Evolutionary conservation across 352 stramenopile genomes (phyloP).

Genomic region (Pythium dissotocum): DNA sequence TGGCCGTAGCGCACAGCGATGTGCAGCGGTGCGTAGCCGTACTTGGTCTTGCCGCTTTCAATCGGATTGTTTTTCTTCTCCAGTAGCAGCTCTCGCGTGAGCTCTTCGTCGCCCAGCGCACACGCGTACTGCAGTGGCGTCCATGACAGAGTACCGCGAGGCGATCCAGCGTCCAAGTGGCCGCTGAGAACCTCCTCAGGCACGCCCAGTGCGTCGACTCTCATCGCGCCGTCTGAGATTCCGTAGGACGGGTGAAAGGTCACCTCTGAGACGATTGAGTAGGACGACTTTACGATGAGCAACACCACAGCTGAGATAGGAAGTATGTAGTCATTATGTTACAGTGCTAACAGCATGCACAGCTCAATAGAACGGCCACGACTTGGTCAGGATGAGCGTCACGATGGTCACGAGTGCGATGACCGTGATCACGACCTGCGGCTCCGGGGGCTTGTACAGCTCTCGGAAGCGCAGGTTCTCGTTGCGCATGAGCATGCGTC

Average conservation of each 20-base stretch:
- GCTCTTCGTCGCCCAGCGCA: constrained; percentile 55
- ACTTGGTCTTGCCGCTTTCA: constrained; percentile 46
- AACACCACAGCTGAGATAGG: not conserved
- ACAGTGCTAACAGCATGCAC: not conserved
- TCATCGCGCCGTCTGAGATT: constrained; percentile 21
- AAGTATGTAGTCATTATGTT: not conserved
- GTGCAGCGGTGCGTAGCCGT: constrained; percentile 64
- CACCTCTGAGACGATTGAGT: not conserved
- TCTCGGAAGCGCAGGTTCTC: constrained; percentile 80
- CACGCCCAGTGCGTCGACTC: constrained; percentile 43
- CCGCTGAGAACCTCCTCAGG: constrained; percentile 28
- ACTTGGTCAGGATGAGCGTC: constrained; percentile 72
- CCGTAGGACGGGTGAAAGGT: constrained; percentile 14
- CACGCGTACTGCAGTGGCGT: constrained; percentile 79
- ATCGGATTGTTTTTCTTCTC: constrained; percentile 22
- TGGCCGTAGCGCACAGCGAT: constrained; percentile 69
- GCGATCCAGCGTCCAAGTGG: constrained; percentile 58
- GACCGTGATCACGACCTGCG: constrained; percentile 57
- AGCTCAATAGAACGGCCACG: constrained; percentile 75
- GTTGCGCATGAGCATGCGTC: constrained; percentile 60
- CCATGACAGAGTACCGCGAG: constrained; percentile 56
- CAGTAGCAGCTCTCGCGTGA: constrained; percentile 40
- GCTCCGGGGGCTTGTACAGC: constrained; percentile 69
- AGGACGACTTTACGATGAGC: not conserved
- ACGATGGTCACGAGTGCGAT: constrained; percentile 56